Conservation (phyloP, 1,284 basidiomycete genomes). For the Phellopilus nigrolimitatus region DNA sequence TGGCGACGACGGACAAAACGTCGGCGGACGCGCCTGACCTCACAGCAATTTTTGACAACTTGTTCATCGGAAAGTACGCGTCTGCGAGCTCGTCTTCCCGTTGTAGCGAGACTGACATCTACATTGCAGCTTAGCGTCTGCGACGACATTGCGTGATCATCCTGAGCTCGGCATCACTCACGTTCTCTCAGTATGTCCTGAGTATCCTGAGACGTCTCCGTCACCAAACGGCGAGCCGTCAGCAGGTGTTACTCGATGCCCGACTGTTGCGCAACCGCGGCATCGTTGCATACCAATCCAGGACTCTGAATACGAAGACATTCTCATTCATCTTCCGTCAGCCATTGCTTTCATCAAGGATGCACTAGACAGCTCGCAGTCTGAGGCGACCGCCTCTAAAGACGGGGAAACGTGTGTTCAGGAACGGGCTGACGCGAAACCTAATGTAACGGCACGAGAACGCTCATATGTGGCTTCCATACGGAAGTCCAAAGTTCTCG, state of each 20-base stretch:
- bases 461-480: background rate
- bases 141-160: constrained; percentile 37
- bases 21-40: constrained; percentile 8
- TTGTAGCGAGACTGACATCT: background rate
- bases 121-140: constrained; percentile 42
- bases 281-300: constrained; percentile 48
- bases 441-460: background rate
- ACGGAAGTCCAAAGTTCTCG: constrained; percentile 50
- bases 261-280: constrained; percentile 23
- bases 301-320: constrained; percentile 56
- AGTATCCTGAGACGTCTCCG: constrained; percentile 32
- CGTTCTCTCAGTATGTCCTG: constrained; percentile 54
- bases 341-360: constrained; percentile 52
- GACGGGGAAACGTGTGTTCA: background rate
- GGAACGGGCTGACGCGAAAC: background rate
- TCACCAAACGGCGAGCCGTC: constrained; percentile 22
- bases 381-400: background rate
- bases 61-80: constrained; percentile 53
- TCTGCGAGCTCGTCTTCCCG: background rate
- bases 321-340: constrained; percentile 50
- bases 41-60: constrained; percentile 27
- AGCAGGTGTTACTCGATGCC: constrained; percentile 24
- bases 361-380: constrained; percentile 34
- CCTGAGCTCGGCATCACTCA: constrained; percentile 48
- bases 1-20: too few species aligned